Base-by-base conservation (phyloP, 1,284 basidiomycete species). In the Anthracocystis setariae region DNA sequence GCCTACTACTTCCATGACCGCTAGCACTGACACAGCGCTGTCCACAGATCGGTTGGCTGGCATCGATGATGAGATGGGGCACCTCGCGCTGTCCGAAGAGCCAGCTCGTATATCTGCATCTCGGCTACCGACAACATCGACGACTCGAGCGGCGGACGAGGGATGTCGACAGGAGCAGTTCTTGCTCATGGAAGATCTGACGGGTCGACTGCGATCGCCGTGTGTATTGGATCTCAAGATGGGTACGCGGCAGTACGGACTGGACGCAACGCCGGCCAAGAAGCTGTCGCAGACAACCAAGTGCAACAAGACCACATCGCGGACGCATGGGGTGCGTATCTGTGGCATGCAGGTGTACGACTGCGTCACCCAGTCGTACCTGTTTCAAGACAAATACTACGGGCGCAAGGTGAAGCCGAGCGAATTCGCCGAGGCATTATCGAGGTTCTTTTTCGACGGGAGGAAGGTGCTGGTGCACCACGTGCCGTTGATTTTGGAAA, bases 171-270 rank as follows among this genome's bases (percentile, higher is more conserved):
- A 96, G 84, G 94, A 97, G 83, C 91, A 98, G 81, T 99, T 98
- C 84, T 94, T 99, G 75, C 87, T 98, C 68, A 95, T 99, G 92
- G 95, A 99, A 84, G 96, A 99, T 81, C 86, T 99, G 43, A 99
- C 95, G 1, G 96, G 96, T 20, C 87, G 91, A n/a, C 85, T 98
- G 74, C 94, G 92, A 83, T 89, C 89, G 51, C 93, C 96, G 3
- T 99, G 95, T 81, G 96, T 99, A 40, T 88, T 98, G 72, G 95
- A 99, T 84, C 86, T 98, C 77, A 99, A 98, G 87, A 98, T 98
- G 95, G 95, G 95, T 13, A 98, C 94, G 32, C 87, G 95, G 40
- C 95, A 99, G 85, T 98, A 98, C 84, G 96, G 96, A 15, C 91
- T 96, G 84, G 93, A 98, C 78, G 95, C 95, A 21, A 92, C 91